Evolutionary conservation across 192 early-diverging fungal genomes (phyloP), one percentile per base, ranked within the genome.

Genomic region (Coemansia sp.): DNA sequence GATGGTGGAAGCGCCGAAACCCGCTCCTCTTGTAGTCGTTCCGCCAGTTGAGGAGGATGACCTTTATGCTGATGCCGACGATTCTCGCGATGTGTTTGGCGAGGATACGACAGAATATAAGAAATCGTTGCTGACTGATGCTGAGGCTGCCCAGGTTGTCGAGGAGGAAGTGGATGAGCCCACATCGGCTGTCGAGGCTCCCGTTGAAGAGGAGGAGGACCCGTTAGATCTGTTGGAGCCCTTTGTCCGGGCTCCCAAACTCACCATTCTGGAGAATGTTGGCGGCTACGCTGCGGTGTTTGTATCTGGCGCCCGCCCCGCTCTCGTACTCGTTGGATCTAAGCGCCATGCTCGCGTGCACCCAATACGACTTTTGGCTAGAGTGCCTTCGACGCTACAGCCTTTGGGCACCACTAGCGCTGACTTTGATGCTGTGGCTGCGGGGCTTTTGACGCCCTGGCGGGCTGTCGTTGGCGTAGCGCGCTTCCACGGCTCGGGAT

Each of bases 271-370:
- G 5, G 80, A 77, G 31, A 82, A 77, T 38, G 24, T 77, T 12
- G 75, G 80, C 50, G 75, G 80, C 1, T 82, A 74, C 46, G 29
- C 74, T n/a, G 80, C 75, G 7, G 55, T 82, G 44, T 70, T 82
- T 48, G 63, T 82, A 12, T 39, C 75, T 1, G 80, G 74, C 36
- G 53, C 65, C 19, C 74, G 68, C 13, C 74, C 80, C 0, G 40
- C 71, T 19, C 31, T 82, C 13, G 71, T 82, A 4, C 61, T 82
- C 17, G 75, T 70, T 1, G 80, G 80, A 17, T 5, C 64, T 15
- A 82, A 82, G 65, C 74, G 70, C 22, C 68, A 68, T 27, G 80
- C 80, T 4, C 80, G 80, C 34, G 80, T 82, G 61, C 80, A 82
- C 31, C 80, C 80, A 13, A 34, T 82, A 27, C 75, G 75, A 27